Conservation (phyloP, 306 rosid genomes). For the Sindora glabra region DNA sequence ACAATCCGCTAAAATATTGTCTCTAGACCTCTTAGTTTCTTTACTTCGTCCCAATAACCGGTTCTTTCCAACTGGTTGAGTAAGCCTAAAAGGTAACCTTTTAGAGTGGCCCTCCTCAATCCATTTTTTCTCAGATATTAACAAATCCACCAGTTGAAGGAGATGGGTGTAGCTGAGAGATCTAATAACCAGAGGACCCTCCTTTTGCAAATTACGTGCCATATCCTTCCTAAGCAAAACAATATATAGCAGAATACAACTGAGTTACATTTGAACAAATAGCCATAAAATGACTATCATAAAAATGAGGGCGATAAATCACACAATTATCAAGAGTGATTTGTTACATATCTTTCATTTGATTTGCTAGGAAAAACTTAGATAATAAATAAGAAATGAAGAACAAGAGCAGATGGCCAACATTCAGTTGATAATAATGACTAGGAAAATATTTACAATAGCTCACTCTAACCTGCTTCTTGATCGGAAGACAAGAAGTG, state of each 20-base stretch:
- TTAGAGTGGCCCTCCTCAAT: constrained; percentile 54
- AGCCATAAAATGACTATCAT: not conserved
- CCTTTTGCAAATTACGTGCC: constrained; percentile 41
- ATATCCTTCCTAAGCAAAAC: constrained; percentile 60
- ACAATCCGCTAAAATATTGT: constrained; percentile 43
- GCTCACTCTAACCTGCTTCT: constrained; percentile 64
- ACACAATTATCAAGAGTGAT: not conserved
- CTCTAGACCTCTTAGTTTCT: constrained; percentile 32
- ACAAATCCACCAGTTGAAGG: constrained; percentile 53
- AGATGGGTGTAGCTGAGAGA: constrained; percentile 31
- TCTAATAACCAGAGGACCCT: constrained; percentile 44
- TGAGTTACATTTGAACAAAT: constrained; percentile 2
- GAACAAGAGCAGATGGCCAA: not conserved
- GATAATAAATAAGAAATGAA: not conserved
- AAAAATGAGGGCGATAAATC: not conserved
- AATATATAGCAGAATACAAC: not conserved
- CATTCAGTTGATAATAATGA: not conserved
- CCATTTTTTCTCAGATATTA: constrained; percentile 72
- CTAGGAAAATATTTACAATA: not conserved
- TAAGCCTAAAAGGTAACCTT: constrained; percentile 43
- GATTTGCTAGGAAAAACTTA: too few relatives aligned
- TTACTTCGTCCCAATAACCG: constrained; percentile 8
- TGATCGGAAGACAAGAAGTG: constrained; percentile 43
- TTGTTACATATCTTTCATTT: too few relatives aligned
- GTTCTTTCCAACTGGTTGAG: constrained; percentile 20